phyloP scores from a whole-genome alignment of 1,284 basidiomycete genomes.

The Apiotrichum sp. region DNA sequence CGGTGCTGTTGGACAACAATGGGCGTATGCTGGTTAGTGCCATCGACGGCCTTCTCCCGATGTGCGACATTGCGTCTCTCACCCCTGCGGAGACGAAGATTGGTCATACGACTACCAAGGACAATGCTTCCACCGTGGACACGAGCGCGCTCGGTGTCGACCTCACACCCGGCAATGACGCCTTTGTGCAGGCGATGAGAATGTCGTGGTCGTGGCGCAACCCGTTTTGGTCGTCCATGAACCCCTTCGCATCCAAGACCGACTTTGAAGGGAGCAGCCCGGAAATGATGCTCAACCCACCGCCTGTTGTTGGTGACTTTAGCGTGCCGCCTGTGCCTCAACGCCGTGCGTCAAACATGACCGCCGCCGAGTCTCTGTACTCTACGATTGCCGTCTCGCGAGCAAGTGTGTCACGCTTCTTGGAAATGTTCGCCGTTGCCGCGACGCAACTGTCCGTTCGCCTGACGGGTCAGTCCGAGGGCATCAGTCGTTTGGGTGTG shows the following conservation, averaged over 20 bases:
- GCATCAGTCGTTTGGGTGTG: slow-evolving; percentile 45
- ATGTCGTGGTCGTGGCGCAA: slow-evolving; percentile 48
- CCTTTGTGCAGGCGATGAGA: slow-evolving; percentile 47
- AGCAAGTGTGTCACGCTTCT: slow-evolving; percentile 37
- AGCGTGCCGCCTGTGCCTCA: not conserved
- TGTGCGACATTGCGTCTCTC: slow-evolving; percentile 46
- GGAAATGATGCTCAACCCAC: not conserved
- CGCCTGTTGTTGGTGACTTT: not conserved
- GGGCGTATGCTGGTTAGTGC: slow-evolving; percentile 47
- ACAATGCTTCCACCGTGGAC: not conserved
- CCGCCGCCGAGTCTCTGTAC: slow-evolving; percentile 5
- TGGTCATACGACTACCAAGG: not conserved
- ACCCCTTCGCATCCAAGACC: slow-evolving; percentile 14
- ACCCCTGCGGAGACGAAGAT: slow-evolving; percentile 16
- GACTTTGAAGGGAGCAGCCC: not conserved
- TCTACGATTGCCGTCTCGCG: slow-evolving; percentile 7
- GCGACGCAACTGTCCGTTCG: slow-evolving; percentile 36
- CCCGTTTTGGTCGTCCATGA: slow-evolving; percentile 22
- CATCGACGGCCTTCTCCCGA: slow-evolving; percentile 48
- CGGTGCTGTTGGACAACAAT: slow-evolving; percentile 46
- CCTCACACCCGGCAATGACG: slow-evolving; percentile 45
- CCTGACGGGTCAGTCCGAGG: slow-evolving; percentile 38
- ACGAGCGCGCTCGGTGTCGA: slow-evolving; percentile 42
- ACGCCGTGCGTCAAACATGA: slow-evolving; percentile 8
- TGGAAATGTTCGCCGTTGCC: slow-evolving; percentile 42